phyloP scores from a whole-genome alignment of 1,284 basidiomycete species.

The Ustilago cynodontis region DNA sequence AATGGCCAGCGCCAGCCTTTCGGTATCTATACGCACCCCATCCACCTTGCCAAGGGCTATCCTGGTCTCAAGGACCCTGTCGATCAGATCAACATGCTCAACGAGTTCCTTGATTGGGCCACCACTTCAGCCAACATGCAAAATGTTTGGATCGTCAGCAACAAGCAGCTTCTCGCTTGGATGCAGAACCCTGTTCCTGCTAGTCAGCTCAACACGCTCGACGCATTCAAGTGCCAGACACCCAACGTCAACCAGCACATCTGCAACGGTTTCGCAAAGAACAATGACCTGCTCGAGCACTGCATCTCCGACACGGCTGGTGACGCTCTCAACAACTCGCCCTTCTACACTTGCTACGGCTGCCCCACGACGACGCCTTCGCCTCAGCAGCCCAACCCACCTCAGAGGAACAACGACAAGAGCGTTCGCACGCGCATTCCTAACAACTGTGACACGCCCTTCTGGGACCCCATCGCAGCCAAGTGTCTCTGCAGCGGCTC shows the following conservation, averaged over 20 bases:
- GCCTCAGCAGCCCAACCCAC: slow-evolving; percentile 61
- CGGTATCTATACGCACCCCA: slow-evolving; percentile 84
- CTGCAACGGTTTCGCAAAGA: slow-evolving; percentile 61
- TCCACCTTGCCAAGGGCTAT: slow-evolving; percentile 77
- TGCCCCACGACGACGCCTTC: slow-evolving; percentile 60
- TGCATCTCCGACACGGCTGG: slow-evolving; percentile 62
- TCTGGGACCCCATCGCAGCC: slow-evolving; percentile 62
- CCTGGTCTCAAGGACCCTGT: slow-evolving; percentile 52
- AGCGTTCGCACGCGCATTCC: slow-evolving; percentile 56
- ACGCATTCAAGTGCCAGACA: slow-evolving; percentile 63
- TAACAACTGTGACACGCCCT: slow-evolving; percentile 61
- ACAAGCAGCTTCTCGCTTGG: slow-evolving; percentile 81
- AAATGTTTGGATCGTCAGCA: slow-evolving; percentile 82
- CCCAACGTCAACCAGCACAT: slow-evolving; percentile 55
- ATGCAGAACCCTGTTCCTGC: slow-evolving; percentile 77
- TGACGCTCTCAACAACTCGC: slow-evolving; percentile 62
- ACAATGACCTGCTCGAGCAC: slow-evolving; percentile 58
- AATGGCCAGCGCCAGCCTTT: slow-evolving; percentile 82
- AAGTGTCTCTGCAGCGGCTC: slow-evolving; percentile 60
- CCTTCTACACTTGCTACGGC: slow-evolving; percentile 66
- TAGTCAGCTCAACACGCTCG: slow-evolving; percentile 63
- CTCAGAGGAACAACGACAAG: slow-evolving; percentile 63
- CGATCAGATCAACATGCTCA: slow-evolving; percentile 74
- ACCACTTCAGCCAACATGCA: slow-evolving; percentile 67
- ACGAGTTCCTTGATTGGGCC: slow-evolving; percentile 84